Percentiles rank a stretch among this genome's conserved stretches.
Evolutionary conservation across 306 rosid species (phyloP).

Genomic region (Hippophae rhamnoides): DNA sequence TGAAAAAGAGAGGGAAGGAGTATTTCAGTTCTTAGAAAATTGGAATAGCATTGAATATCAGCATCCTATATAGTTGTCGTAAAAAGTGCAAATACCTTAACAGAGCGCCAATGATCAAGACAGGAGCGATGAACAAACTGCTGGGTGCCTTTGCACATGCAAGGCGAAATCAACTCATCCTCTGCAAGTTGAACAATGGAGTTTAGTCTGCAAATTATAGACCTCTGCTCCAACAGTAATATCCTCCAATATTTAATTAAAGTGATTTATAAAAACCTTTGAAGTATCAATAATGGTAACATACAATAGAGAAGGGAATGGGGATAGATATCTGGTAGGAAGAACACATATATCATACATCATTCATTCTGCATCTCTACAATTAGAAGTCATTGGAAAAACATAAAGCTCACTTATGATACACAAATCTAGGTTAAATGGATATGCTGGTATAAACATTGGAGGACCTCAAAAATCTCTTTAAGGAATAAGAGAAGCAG

Average conservation of each 20-base stretch:
- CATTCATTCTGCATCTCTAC: too few relatives aligned
- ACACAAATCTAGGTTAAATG: too few relatives aligned
- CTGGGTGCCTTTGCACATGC: constrained; percentile 99
- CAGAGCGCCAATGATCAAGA: constrained; percentile 99
- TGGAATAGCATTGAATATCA: not conserved
- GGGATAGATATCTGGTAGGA: too few relatives aligned
- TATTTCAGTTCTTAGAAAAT: not conserved
- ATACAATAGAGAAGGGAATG: not conserved
- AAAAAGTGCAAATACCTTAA: constrained; percentile 44
- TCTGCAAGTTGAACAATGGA: constrained; percentile 31
- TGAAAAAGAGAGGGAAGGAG: constrained; percentile 1
- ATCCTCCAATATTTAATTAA: too few relatives aligned
- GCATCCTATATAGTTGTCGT: not conserved
- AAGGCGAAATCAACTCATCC: constrained; percentile 91
- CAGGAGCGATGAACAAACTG: constrained; percentile 97
- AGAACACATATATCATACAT: too few relatives aligned
- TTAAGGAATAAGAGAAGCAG: too few relatives aligned
- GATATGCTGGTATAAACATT: too few relatives aligned
- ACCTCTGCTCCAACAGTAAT: not conserved
- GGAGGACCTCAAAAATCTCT: too few relatives aligned
- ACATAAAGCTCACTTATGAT: too few relatives aligned
- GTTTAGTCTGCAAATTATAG: constrained; percentile 13
- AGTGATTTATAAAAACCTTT: too few relatives aligned
- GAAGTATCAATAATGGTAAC: too few relatives aligned
- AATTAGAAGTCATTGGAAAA: too few relatives aligned